Base-by-base conservation (phyloP, 106 monocot genomes). In the Ottelia alismoides region DNA sequence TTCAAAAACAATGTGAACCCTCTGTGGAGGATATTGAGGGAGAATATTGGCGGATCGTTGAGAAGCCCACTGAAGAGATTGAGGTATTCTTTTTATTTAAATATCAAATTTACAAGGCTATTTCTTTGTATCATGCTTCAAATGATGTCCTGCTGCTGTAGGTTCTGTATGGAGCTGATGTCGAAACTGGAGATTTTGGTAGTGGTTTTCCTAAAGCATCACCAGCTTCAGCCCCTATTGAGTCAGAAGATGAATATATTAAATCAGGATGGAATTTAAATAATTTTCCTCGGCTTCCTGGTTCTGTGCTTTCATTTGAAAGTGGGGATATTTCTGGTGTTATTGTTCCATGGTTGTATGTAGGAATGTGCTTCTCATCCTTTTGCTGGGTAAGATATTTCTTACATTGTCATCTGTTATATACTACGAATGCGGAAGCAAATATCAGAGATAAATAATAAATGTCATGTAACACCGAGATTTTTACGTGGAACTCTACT, bases 351-450 rank as follows among this genome's bases (percentile, higher is more conserved):
- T 92, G 92, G 85, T 68, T 86, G 28, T 86, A 85, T 58, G 25
- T 86, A 65, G 85, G 85, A 40, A 92, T 92, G 92, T 70, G 78
- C 2, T 92, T 92, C 64, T 85, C 85, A 59, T 75, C 85, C 31
- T 92, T 92, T 69, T 92, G 92, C 70, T 92, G 92, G 92, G n/a
- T n/a, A n/a, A n/a, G n/a, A n/a, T n/a, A n/a, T n/a, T n/a, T n/a
- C n/a, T n/a, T n/a, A n/a, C n/a, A n/a, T n/a, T n/a, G n/a, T n/a
- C n/a, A n/a, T n/a, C n/a, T n/a, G n/a, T n/a, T n/a, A n/a, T n/a
- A n/a, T n/a, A n/a, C n/a, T n/a, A n/a, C n/a, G n/a, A n/a, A n/a
- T n/a, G n/a, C n/a, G n/a, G n/a, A n/a, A n/a, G n/a, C n/a, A n/a
- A n/a, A n/a, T n/a, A n/a, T n/a, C n/a, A n/a, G n/a, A n/a, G n/a